Base-by-base conservation (phyloP, 2,329 filamentous ascomycete species). In the Conoideocrella luteorostrata region DNA sequence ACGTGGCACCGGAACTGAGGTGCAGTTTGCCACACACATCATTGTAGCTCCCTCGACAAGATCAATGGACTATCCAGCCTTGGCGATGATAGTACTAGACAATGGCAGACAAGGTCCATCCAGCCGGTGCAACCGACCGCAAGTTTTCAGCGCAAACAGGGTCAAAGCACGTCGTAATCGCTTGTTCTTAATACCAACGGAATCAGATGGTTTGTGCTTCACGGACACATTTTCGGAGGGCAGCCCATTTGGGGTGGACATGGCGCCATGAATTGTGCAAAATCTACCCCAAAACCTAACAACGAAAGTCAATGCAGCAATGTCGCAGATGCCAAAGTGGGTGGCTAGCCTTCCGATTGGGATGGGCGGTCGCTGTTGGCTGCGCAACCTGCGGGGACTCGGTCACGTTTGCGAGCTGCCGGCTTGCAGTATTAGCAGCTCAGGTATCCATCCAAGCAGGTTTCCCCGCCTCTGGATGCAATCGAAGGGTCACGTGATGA, bases 31-130 rank as follows among this genome's bases (percentile, higher is more conserved):
- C 5, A 56, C 20, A 13, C 53, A 55, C 1, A 39, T 17, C 50
- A 53, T 50, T 7, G 54, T 53, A 6, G 45, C 39, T 13, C 50
- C 52, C 43, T 56, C 52, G 2, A 50, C 47, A 10, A 56, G 50
- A 15, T 34, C 12, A 6, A 41, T 4, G 5, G 3, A 4, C 5
- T 22, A 4, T 17, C 39, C 39, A 6, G 28, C 21, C 30, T 41
- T 41, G 9, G 34, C 39, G 28, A 41, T 41, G 22, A 36, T 7
- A 18, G 15, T 18, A 9, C 22, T 23, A 15, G 36, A 38, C 2
- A 26, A 22, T n/a, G 36, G 36, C 13, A 23, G 22, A 23, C 36
- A 38, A 15, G 36, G 36, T 23, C 36, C 36, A 38, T 38, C 22
- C 36, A 23, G 22, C 21, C 22, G 18, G 36, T 38, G 17, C 7